phyloP scores from a whole-genome alignment of 495 filamentous ascomycete species.

The Hypomontagnella monticulosa region DNA sequence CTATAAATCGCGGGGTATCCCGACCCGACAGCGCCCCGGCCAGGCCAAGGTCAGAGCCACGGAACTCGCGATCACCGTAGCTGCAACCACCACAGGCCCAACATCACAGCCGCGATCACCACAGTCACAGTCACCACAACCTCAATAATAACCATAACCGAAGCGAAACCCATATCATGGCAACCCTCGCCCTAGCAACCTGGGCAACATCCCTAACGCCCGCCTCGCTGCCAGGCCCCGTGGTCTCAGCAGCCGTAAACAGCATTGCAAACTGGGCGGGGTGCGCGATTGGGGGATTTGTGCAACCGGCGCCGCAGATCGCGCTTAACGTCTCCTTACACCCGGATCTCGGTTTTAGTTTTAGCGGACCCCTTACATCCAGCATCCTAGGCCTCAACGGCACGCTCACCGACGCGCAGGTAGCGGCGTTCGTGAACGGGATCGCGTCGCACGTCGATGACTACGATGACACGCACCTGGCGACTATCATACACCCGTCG shows the following conservation, averaged over 20 bases:
- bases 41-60: too few species aligned
- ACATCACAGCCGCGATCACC: too few species aligned
- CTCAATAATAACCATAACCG: background rate
- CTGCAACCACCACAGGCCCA: too few species aligned
- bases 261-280: slow-evolving; percentile 65
- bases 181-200: slow-evolving; percentile 50
- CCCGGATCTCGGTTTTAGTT: too few species aligned
- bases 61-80: background rate
- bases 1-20: slow-evolving; percentile 3
- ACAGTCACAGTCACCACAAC: too few species aligned
- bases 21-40: background rate
- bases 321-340: slow-evolving; percentile 46
- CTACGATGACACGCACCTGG: slow-evolving; percentile 67
- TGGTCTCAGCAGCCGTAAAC: slow-evolving; percentile 45
- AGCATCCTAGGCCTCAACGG: slow-evolving; percentile 54
- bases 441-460: slow-evolving; percentile 66
- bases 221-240: slow-evolving; percentile 45
- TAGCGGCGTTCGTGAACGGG: slow-evolving; percentile 64
- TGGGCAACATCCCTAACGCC: slow-evolving; percentile 52
- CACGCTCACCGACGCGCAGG: slow-evolving; percentile 55
- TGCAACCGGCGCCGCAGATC: slow-evolving; percentile 59
- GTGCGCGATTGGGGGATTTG: slow-evolving; percentile 60
- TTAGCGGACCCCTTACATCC: slow-evolving; percentile 57
- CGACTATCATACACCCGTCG: slow-evolving; percentile 65
- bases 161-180: slow-evolving; percentile 42